Evolutionary conservation across 1,139 yeast genomes (phyloP).

Genomic region (Suhomyces choctaworum): DNA sequence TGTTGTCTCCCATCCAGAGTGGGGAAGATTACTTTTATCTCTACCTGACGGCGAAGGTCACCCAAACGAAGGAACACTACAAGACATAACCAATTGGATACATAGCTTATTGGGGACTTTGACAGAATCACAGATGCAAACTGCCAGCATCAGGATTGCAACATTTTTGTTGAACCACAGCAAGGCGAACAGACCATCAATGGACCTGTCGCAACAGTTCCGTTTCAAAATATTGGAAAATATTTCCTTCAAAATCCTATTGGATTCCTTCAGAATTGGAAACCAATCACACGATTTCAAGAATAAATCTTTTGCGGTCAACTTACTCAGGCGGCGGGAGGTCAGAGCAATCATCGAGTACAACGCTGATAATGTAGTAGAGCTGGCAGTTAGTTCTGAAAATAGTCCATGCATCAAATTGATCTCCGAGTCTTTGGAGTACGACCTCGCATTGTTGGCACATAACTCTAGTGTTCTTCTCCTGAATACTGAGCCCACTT

Average conservation of each 20-base stretch:
- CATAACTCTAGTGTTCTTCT: constrained; percentile 51
- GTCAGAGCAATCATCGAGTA: constrained; percentile 38
- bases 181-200: constrained; percentile 4
- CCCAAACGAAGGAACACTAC: constrained; percentile 15
- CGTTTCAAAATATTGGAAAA: constrained; percentile 9
- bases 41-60: constrained; percentile 8
- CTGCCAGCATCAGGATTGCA: constrained; percentile 42
- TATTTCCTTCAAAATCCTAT: constrained; percentile 16
- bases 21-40: constrained; percentile 21
- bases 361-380: constrained; percentile 26
- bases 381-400: constrained; percentile 23
- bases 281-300: constrained; percentile 17
- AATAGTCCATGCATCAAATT: constrained; percentile 33
- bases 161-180: constrained; percentile 33
- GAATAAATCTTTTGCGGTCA: constrained; percentile 21
- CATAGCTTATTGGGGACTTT: constrained; percentile 35
- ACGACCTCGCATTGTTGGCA: constrained; percentile 58
- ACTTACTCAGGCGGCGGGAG: constrained; percentile 33
- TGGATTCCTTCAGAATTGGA: constrained; percentile 20
- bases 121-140: constrained; percentile 40
- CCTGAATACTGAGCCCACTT: constrained; percentile 36
- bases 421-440: constrained; percentile 47
- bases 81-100: constrained; percentile 48
- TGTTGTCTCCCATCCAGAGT: constrained; percentile 45
- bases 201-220: not conserved